These are phyloP conservation scores for Oryza glaberrima DNA, from an alignment of 176 grass and related monocot species.

Conservation along the genomic window DNA sequence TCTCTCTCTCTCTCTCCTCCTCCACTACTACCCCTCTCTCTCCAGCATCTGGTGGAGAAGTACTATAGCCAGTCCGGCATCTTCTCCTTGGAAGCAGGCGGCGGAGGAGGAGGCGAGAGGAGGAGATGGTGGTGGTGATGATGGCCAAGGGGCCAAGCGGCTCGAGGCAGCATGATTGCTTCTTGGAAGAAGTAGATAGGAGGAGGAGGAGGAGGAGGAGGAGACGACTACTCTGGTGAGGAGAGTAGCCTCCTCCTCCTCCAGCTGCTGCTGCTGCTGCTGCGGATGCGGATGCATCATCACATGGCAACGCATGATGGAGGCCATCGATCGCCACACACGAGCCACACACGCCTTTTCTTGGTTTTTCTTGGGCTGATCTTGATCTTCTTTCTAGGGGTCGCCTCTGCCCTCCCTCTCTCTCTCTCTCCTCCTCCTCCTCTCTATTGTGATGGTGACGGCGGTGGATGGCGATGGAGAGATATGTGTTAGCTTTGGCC, in stretches of 20 bases:
- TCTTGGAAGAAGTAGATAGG: conserved; percentile 52
- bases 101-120: conserved; percentile 14
- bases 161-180: conserved; percentile 62
- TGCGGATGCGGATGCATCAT: neutral
- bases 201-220: neutral
- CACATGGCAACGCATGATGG: conserved; percentile 64
- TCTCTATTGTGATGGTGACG: conserved; percentile 36
- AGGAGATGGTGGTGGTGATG: conserved; percentile 47
- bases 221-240: neutral
- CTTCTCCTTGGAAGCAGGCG: conserved; percentile 53
- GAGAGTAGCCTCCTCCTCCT: neutral
- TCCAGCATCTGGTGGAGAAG: conserved; percentile 20
- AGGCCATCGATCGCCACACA: conserved; percentile 37
- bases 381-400: conserved; percentile 51
- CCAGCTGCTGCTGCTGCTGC: neutral
- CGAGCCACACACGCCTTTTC: conserved; percentile 46
- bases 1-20: conserved; percentile 19
- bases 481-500: conserved; percentile 3
- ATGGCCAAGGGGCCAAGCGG: conserved; percentile 54
- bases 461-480: conserved; percentile 31
- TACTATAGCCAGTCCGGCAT: conserved; percentile 36
- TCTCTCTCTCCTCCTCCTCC: neutral
- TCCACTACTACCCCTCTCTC: conserved; percentile 23
- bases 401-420: neutral
- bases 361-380: conserved; percentile 46